Percentiles rank a stretch among this genome's conserved stretches.
These are phyloP conservation scores for Pichia californica DNA, from an alignment of 805 yeast genomes.

Conservation along the genomic window DNA sequence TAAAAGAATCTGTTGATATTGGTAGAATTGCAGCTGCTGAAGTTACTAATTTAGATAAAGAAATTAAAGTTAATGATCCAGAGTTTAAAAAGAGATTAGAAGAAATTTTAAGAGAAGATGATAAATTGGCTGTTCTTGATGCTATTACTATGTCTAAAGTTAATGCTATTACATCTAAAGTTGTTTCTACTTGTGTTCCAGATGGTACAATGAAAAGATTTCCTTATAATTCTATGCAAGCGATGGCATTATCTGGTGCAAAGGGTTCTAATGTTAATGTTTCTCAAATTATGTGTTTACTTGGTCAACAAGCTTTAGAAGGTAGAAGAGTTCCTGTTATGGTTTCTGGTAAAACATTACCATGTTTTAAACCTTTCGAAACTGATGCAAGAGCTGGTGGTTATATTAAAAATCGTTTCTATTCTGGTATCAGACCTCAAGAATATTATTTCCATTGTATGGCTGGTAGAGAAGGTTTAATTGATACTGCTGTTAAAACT, in stretches of 20 bases:
- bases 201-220: conserved; percentile 92
- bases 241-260: conserved; percentile 99
- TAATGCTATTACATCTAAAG: conserved; percentile 87
- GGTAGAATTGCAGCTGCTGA: conserved; percentile 94
- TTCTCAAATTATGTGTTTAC: conserved; percentile 97
- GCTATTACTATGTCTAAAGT: conserved; percentile 94
- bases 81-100: conserved; percentile 86
- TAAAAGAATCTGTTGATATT: conserved; percentile 67
- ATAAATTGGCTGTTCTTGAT: conserved; percentile 87
- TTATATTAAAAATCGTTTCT: conserved; percentile 92
- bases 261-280: conserved; percentile 98
- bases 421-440: conserved; percentile 95
- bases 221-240: conserved; percentile 96
- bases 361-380: conserved; percentile 93
- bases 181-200: conserved; percentile 91
- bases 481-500: conserved; percentile 98
- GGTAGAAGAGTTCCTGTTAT: conserved; percentile 99
- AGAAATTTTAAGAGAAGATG: conserved; percentile 90
- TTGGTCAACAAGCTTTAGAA: conserved; percentile 98
- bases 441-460: conserved; percentile 99
- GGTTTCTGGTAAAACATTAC: conserved; percentile 97
- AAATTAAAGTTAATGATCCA: conserved; percentile 42
- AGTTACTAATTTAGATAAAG: conserved; percentile 73
- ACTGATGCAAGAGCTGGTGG: conserved; percentile 99
- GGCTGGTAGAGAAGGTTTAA: conserved; percentile 99